phyloP scores from a whole-genome alignment of 345 rosid genomes.

The Xanthoceras sorbifolium region DNA sequence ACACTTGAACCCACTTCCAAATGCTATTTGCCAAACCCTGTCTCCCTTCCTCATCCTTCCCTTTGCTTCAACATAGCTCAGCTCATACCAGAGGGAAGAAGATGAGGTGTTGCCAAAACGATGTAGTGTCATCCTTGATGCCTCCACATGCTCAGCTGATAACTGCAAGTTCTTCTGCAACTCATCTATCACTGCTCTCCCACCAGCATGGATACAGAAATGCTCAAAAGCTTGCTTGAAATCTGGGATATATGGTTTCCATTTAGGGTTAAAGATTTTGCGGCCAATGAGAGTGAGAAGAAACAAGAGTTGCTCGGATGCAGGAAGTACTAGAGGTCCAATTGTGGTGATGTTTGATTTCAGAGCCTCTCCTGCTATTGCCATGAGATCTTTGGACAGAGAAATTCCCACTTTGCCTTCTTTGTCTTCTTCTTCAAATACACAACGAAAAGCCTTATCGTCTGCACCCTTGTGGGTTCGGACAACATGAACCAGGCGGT shows the following conservation, averaged over 20 bases:
- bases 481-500: constrained; percentile 68
- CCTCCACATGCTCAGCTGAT: constrained; percentile 72
- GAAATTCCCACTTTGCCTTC: constrained; percentile 68
- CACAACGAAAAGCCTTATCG: constrained; percentile 68
- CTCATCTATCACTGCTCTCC: constrained; percentile 84
- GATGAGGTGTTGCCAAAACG: constrained; percentile 91
- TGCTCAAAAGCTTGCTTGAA: constrained; percentile 91
- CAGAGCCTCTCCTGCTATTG: constrained; percentile 78
- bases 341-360: constrained; percentile 79
- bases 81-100: constrained; percentile 80
- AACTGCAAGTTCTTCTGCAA: constrained; percentile 75
- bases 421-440: constrained; percentile 66
- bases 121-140: constrained; percentile 81
- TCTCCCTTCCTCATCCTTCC: constrained; percentile 77
- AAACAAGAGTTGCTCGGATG: constrained; percentile 74
- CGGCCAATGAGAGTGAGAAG: constrained; percentile 59
- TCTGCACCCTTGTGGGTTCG: constrained; percentile 79
- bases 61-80: constrained; percentile 73
- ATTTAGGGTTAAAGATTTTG: constrained; percentile 60
- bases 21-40: constrained; percentile 80
- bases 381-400: constrained; percentile 75
- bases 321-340: constrained; percentile 76
- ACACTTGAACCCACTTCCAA: constrained; percentile 94
- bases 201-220: constrained; percentile 93
- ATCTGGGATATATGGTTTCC: constrained; percentile 83